phyloP scores from a whole-genome alignment of 2,329 filamentous ascomycete species.

The Talaromyces sp. region DNA sequence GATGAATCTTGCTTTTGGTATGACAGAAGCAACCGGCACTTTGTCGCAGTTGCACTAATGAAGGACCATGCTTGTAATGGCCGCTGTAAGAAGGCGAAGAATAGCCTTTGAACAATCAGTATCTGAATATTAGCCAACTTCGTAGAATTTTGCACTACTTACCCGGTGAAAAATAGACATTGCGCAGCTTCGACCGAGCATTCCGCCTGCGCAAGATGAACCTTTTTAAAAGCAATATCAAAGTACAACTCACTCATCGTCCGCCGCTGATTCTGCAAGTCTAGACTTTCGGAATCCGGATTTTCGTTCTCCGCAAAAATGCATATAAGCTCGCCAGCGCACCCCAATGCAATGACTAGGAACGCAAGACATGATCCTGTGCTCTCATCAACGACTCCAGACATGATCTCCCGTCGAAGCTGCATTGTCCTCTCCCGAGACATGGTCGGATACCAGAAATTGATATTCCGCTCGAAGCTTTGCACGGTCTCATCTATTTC shows the following conservation, averaged over 20 bases:
- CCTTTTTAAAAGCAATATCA: constrained; percentile 47
- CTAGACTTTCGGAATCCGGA: constrained; percentile 29
- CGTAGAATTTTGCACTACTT: constrained; percentile 22
- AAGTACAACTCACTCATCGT: constrained; percentile 48
- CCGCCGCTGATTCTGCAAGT: constrained; percentile 33
- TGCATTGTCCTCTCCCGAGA: constrained; percentile 41
- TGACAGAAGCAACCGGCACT: constrained; percentile 52
- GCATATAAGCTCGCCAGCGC: constrained; percentile 44
- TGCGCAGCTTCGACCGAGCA: constrained; percentile 50
- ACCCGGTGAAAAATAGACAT: constrained; percentile 54
- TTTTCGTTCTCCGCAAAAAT: constrained; percentile 26
- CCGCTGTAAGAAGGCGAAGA: constrained; percentile 52
- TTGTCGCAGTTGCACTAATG: constrained; percentile 50
- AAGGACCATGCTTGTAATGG: constrained; percentile 56
- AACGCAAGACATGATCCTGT: constrained; percentile 46
- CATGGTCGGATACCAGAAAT: constrained; percentile 57
- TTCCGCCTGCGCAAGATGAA: constrained; percentile 50
- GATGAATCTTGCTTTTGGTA: constrained; percentile 41
- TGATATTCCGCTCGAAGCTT: constrained; percentile 50
- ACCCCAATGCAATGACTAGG: constrained; percentile 51
- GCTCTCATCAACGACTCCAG: constrained; percentile 40
- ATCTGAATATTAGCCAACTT: not conserved
- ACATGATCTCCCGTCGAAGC: constrained; percentile 35
- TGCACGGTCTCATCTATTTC: constrained; percentile 46
- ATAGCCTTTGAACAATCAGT: constrained; percentile 34